Percentiles rank a stretch among this genome's conserved stretches.
phyloP scores from a whole-genome alignment of 129 eudicot species.

The Mikania micrantha region DNA sequence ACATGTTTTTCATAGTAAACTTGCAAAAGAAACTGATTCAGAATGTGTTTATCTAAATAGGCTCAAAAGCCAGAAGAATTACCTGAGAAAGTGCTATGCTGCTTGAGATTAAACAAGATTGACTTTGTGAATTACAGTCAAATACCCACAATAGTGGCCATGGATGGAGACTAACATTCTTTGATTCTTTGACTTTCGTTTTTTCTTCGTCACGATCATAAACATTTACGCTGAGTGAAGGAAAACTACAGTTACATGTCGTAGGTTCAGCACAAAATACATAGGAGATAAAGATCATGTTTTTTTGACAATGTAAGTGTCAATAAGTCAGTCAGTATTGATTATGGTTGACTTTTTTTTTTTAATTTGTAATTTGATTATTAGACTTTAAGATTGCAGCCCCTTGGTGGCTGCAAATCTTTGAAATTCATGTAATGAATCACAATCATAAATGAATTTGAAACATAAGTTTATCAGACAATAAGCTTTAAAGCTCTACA shows the following conservation, averaged over 20 bases:
- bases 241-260: neutral
- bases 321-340: slow-evolving; percentile 5
- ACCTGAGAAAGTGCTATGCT: slow-evolving; percentile 71
- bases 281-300: neutral
- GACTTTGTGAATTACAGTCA: slow-evolving; percentile 77
- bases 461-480: neutral
- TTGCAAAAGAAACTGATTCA: slow-evolving; percentile 4
- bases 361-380: neutral
- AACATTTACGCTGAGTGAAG: neutral
- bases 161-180: slow-evolving; percentile 36
- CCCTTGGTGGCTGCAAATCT: neutral
- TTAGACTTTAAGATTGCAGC: neutral
- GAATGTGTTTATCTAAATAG: slow-evolving; percentile 24
- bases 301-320: slow-evolving; percentile 8
- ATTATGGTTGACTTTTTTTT: neutral
- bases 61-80: slow-evolving; percentile 86
- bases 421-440: neutral
- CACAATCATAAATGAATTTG: neutral
- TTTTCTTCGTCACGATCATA: slow-evolving; percentile 7
- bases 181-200: slow-evolving; percentile 18
- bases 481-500: too few relatives aligned
- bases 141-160: slow-evolving; percentile 60
- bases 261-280: slow-evolving; percentile 9
- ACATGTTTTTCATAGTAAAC: neutral
- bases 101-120: slow-evolving; percentile 72